These are phyloP conservation scores for Pseudocercospora fijiensis DNA, from an alignment of 2,329 filamentous ascomycete species.

Conservation along the genomic window DNA sequence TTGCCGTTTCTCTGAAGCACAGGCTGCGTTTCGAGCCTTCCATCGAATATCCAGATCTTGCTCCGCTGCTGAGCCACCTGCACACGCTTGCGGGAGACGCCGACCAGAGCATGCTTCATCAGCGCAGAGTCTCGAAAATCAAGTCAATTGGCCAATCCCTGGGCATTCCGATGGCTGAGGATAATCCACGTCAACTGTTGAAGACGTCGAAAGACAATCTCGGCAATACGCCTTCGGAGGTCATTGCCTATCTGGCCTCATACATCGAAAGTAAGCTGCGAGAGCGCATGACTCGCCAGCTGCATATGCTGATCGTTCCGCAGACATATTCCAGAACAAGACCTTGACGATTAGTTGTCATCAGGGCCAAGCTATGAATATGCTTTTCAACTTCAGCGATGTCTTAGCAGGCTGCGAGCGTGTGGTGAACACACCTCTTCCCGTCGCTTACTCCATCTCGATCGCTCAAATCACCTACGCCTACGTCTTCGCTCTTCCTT, in stretches of 20 bases:
- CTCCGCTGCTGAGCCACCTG: constrained; percentile 67
- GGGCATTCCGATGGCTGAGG: constrained; percentile 71
- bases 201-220: constrained; percentile 71
- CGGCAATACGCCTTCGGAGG: constrained; percentile 80
- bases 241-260: constrained; percentile 68
- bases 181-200: constrained; percentile 74
- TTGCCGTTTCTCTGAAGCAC: constrained; percentile 76
- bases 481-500: constrained; percentile 76
- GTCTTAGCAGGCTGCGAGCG: constrained; percentile 71
- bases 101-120: constrained; percentile 45
- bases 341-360: constrained; percentile 59
- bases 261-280: constrained; percentile 55
- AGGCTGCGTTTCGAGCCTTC: constrained; percentile 81
- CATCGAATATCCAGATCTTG: constrained; percentile 71
- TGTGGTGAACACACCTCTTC: constrained; percentile 77
- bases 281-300: too few relatives aligned
- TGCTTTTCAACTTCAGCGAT: constrained; percentile 67
- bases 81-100: constrained; percentile 70
- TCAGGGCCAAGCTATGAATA: constrained; percentile 58
- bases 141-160: constrained; percentile 63
- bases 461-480: constrained; percentile 85
- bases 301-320: neutral
- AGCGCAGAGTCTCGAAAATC: constrained; percentile 35
- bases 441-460: constrained; percentile 78
- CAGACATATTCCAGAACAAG: constrained; percentile 55